Conservation (phyloP, 2,329 filamentous ascomycete species). For the Pseudonectria buxi region DNA sequence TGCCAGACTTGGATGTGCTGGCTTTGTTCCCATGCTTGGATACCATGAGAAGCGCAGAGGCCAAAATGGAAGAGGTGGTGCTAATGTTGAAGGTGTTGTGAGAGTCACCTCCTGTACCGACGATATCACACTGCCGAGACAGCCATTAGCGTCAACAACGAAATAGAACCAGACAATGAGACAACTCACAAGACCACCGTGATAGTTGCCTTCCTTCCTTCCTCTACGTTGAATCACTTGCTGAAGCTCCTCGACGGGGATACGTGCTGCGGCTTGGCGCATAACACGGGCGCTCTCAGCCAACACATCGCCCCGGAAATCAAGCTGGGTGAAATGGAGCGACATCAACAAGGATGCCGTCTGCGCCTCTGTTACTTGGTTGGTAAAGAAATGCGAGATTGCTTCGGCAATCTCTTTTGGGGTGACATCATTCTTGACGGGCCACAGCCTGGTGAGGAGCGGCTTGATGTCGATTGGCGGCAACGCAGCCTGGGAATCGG, state of each 20-base stretch:
- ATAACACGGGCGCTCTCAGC: constrained; percentile 78
- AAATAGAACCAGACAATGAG: neutral
- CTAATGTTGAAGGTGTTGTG: constrained; percentile 99
- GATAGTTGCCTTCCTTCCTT: constrained; percentile 65
- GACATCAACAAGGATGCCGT: constrained; percentile 82
- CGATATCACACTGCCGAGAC: constrained; percentile 67
- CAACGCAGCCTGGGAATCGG: constrained; percentile 22
- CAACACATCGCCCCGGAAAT: constrained; percentile 77
- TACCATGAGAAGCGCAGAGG: constrained; percentile 75
- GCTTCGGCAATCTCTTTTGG: constrained; percentile 83
- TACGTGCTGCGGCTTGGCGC: constrained; percentile 67
- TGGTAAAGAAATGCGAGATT: constrained; percentile 84
- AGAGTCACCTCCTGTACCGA: constrained; percentile 91
- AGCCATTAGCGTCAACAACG: constrained; percentile 5
- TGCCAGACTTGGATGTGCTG: constrained; percentile 91
- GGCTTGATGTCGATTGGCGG: constrained; percentile 56
- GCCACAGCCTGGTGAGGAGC: constrained; percentile 68
- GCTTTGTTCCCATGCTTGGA: constrained; percentile 96
- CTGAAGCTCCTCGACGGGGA: constrained; percentile 58
- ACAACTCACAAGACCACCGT: constrained; percentile 71
- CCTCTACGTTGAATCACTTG: constrained; percentile 54
- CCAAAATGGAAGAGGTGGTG: constrained; percentile 88
- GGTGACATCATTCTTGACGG: constrained; percentile 48
- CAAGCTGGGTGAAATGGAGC: constrained; percentile 83
- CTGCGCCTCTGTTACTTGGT: constrained; percentile 82